Evolutionary conservation across 106 monocot species (phyloP).

Genomic region (Xerophyta viscosa): DNA sequence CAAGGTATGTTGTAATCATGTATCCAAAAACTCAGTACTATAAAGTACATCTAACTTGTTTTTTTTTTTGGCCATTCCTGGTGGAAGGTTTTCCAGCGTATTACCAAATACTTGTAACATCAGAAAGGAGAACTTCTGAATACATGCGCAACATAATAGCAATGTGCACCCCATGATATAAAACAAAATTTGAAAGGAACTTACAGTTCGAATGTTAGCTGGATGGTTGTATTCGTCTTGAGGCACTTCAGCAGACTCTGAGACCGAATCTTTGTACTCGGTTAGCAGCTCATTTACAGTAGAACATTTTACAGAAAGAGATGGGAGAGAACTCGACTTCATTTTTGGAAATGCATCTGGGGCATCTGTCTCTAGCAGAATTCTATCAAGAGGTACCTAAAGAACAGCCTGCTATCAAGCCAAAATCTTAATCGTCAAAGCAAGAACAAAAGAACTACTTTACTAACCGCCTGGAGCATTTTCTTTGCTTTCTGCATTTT

Average conservation of each 20-base stretch:
- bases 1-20: no score
- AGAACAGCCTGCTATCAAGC: background rate
- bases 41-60: no score
- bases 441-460: background rate
- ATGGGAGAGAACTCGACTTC: slow-evolving; percentile 14
- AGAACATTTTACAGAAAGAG: slow-evolving; percentile 16
- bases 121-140: background rate
- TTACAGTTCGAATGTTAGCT: slow-evolving; percentile 51
- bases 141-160: background rate
- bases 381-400: slow-evolving; percentile 55
- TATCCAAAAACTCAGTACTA: no score
- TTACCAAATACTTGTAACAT: background rate
- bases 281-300: slow-evolving; percentile 18
- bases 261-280: slow-evolving; percentile 5
- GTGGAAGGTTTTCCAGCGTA: no score
- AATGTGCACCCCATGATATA: no score
- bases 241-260: slow-evolving; percentile 5
- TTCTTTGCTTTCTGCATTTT: slow-evolving; percentile 53
- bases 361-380: slow-evolving; percentile 58
- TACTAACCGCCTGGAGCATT: slow-evolving; percentile 35
- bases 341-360: slow-evolving; percentile 55
- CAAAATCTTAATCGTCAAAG: background rate
- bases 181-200: no score
- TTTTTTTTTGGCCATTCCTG: no score
- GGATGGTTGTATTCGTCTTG: slow-evolving; percentile 59